phyloP scores from a whole-genome alignment of 1,284 basidiomycete species.

The Puccinia novopanici region DNA sequence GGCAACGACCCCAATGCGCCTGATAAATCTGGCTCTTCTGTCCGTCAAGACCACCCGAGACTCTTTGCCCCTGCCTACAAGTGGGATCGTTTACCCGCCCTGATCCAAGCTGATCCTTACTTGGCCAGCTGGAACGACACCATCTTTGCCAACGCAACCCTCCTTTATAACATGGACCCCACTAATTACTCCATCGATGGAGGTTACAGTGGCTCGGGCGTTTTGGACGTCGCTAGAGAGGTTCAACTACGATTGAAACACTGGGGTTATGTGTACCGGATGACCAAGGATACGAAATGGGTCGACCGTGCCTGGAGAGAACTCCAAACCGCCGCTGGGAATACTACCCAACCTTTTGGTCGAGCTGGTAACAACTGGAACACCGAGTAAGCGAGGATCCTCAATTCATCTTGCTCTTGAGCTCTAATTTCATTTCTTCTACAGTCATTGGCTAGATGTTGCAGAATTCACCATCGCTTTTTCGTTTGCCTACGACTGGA shows the following conservation, averaged over 20 bases:
- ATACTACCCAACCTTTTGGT: slow-evolving; percentile 65
- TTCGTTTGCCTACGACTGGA: slow-evolving; percentile 89
- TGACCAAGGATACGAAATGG: slow-evolving; percentile 85
- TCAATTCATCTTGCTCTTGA: neutral
- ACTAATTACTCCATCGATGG: slow-evolving; percentile 59
- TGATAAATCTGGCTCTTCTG: slow-evolving; percentile 66
- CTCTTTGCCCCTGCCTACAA: slow-evolving; percentile 88
- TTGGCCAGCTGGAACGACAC: slow-evolving; percentile 74
- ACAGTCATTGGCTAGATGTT: slow-evolving; percentile 84
- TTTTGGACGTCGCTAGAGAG: slow-evolving; percentile 85
- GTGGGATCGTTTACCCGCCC: slow-evolving; percentile 76
- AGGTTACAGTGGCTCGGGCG: slow-evolving; percentile 69
- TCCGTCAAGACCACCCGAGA: slow-evolving; percentile 80
- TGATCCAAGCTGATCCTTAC: slow-evolving; percentile 83
- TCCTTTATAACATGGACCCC: slow-evolving; percentile 64
- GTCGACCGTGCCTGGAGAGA: slow-evolving; percentile 62
- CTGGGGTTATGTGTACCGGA: slow-evolving; percentile 84
- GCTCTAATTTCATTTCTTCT: slow-evolving; percentile 69
- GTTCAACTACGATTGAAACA: slow-evolving; percentile 89
- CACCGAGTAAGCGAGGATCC: slow-evolving; percentile 51
- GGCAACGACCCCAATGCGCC: slow-evolving; percentile 59
- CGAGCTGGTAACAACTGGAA: slow-evolving; percentile 55
- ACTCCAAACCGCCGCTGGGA: slow-evolving; percentile 58
- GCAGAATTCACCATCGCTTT: slow-evolving; percentile 85
- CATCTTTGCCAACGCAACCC: slow-evolving; percentile 83